These are phyloP conservation scores for Mycena metata DNA, from an alignment of 768 basidiomycete species.

Conservation along the genomic window DNA sequence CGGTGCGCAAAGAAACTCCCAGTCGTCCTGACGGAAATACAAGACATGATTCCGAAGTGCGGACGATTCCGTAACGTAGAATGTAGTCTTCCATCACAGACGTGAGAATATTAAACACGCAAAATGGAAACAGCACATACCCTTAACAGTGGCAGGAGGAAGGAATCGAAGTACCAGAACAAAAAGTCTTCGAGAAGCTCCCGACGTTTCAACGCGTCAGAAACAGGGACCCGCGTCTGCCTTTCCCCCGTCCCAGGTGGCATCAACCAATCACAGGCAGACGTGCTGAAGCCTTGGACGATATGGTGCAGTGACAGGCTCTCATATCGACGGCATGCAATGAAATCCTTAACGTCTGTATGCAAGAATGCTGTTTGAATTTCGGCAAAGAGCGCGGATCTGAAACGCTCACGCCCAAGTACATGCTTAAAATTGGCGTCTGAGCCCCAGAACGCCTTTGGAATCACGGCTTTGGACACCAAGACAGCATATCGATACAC, in stretches of 20 bases:
- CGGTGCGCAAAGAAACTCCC: conserved; percentile 86
- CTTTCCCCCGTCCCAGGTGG: conserved; percentile 54
- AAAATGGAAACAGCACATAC: conserved; percentile 52
- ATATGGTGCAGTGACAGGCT: conserved; percentile 80
- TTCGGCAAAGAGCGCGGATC: background rate
- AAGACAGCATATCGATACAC: conserved; percentile 77
- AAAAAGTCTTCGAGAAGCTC: conserved; percentile 89
- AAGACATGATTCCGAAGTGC: conserved; percentile 85
- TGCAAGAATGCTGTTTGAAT: conserved; percentile 6
- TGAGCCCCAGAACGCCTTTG: conserved; percentile 85
- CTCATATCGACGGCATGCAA: conserved; percentile 85
- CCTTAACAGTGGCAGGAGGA: conserved; percentile 82
- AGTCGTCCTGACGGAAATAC: conserved; percentile 96
- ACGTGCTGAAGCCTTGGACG: conserved; percentile 80
- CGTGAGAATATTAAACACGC: conserved; percentile 9
- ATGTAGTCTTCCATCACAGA: conserved; percentile 74
- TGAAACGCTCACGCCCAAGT: conserved; percentile 61
- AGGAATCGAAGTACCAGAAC: conserved; percentile 95
- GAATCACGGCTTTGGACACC: conserved; percentile 79
- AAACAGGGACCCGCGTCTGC: conserved; percentile 67
- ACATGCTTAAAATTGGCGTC: conserved; percentile 72
- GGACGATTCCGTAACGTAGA: conserved; percentile 94
- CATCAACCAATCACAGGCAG: conserved; percentile 85
- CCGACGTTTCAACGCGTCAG: conserved; percentile 81
- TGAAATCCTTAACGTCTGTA: conserved; percentile 81